These are phyloP conservation scores for Anethum foeniculum DNA, from an alignment of 140 eudicot species.

Conservation along the genomic window DNA sequence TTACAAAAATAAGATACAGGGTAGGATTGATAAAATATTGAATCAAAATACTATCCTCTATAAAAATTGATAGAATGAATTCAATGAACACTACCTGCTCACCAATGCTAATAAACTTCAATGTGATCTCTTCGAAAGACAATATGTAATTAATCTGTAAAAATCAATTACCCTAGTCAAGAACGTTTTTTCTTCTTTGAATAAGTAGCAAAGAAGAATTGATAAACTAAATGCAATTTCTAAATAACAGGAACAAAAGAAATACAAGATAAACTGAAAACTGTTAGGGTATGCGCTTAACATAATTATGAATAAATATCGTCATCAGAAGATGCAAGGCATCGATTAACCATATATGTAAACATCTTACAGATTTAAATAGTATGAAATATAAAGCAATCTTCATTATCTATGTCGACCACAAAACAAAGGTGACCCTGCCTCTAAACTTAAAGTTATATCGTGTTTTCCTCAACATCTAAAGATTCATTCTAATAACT, in stretches of 20 bases:
- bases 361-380: not conserved
- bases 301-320: not conserved
- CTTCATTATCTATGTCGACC: not conserved
- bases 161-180: slow-evolving; percentile 15
- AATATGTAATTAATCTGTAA: slow-evolving; percentile 82
- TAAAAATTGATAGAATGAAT: slow-evolving; percentile 7
- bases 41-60: not conserved
- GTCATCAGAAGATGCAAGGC: not conserved
- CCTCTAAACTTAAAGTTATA: not conserved
- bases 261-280: not conserved
- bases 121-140: slow-evolving; percentile 85
- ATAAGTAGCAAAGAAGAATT: not conserved
- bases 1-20: not conserved
- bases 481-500: not conserved
- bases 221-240: not conserved
- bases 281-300: not conserved
- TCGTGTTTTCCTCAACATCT: not conserved
- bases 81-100: slow-evolving; percentile 58
- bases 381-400: not conserved
- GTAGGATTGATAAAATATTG: not conserved
- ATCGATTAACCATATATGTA: not conserved
- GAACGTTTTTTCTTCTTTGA: not conserved
- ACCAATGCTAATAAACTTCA: slow-evolving; percentile 85
- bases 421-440: not conserved
- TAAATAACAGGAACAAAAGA: not conserved